Conservation (phyloP, 1,284 basidiomycete genomes). For the Irpex sp. region DNA sequence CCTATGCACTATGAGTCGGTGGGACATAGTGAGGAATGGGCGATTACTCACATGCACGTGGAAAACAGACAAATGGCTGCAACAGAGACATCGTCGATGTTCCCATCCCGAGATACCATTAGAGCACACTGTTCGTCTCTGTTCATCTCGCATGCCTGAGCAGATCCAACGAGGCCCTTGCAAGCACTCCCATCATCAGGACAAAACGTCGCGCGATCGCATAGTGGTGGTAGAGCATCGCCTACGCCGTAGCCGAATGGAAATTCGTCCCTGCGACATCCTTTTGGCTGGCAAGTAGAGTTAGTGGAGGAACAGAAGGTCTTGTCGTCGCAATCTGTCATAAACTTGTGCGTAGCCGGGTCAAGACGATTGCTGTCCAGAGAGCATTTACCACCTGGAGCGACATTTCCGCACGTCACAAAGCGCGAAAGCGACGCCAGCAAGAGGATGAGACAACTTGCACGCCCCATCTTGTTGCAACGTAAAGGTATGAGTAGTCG, state of each 20-base stretch:
- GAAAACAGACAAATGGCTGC: conserved; percentile 59
- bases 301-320: conserved; percentile 50
- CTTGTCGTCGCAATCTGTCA: conserved; percentile 58
- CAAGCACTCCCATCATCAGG: conserved; percentile 73
- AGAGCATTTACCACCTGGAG: conserved; percentile 25
- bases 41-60: conserved; percentile 50
- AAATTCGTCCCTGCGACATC: conserved; percentile 62
- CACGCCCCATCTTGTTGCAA: too few species aligned
- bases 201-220: conserved; percentile 52
- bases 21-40: neutral
- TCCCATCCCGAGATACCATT: conserved; percentile 35
- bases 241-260: conserved; percentile 46
- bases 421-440: neutral
- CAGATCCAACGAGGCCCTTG: conserved; percentile 37
- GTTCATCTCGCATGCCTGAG: conserved; percentile 58
- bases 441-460: too few species aligned
- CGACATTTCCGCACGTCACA: conserved; percentile 8
- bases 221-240: conserved; percentile 51
- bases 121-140: conserved; percentile 66
- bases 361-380: conserved; percentile 48
- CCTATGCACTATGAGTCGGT: conserved; percentile 25
- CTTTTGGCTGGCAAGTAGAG: conserved; percentile 40
- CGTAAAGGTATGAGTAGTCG: too few species aligned
- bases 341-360: conserved; percentile 50
- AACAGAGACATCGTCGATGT: conserved; percentile 42